These are phyloP conservation scores for Hibiscus tridactylites DNA, from an alignment of 345 rosid species.

Conservation along the genomic window DNA sequence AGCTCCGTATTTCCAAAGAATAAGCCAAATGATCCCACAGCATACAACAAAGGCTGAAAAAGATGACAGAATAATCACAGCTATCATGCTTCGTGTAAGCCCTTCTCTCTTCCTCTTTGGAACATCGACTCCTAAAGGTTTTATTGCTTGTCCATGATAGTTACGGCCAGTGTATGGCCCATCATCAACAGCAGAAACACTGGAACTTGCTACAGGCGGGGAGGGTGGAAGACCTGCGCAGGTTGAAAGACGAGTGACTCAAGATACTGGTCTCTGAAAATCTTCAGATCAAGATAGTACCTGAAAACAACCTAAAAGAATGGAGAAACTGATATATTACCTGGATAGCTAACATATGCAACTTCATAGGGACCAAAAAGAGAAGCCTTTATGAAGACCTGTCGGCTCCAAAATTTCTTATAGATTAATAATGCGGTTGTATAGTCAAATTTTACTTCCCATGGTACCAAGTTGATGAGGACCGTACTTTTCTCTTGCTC, in stretches of 20 bases:
- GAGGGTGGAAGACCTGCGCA: slow-evolving; percentile 11
- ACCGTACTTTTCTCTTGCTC: slow-evolving; percentile 52
- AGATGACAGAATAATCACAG: slow-evolving; percentile 41
- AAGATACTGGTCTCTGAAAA: neutral
- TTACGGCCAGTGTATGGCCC: slow-evolving; percentile 30
- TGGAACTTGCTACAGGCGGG: neutral
- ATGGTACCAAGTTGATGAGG: slow-evolving; percentile 55
- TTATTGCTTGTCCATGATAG: slow-evolving; percentile 25
- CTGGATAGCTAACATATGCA: slow-evolving; percentile 51
- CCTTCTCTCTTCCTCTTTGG: slow-evolving; percentile 28
- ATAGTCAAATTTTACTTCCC: slow-evolving; percentile 33
- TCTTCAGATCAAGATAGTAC: neutral
- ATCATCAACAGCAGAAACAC: slow-evolving; percentile 23
- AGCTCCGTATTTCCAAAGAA: slow-evolving; percentile 27
- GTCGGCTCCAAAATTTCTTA: slow-evolving; percentile 45
- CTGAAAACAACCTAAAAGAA: neutral
- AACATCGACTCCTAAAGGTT: slow-evolving; percentile 60
- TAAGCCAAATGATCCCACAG: slow-evolving; percentile 29
- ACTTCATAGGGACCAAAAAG: slow-evolving; percentile 58
- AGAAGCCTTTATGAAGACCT: slow-evolving; percentile 33
- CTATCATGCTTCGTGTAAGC: slow-evolving; percentile 29
- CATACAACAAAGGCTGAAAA: slow-evolving; percentile 35
- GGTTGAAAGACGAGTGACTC: neutral
- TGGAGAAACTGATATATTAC: slow-evolving; percentile 21
- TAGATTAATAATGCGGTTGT: slow-evolving; percentile 33